Conservation (phyloP, 306 rosid species). For the Lathyrus oleraceus region DNA sequence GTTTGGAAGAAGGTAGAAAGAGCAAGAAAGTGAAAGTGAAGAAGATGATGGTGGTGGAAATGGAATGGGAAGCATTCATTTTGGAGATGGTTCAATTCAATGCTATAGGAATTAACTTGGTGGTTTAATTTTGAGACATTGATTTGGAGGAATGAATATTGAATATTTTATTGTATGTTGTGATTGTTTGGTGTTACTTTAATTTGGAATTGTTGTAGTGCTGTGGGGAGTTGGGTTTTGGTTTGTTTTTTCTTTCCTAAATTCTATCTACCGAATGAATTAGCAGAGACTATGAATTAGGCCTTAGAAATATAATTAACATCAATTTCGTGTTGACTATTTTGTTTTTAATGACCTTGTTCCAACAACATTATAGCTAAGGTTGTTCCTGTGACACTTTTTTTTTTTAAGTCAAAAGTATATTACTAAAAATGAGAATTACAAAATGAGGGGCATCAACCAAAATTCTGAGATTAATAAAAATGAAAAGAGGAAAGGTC, state of each 20-base stretch:
- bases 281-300: not conserved
- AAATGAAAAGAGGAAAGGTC: too few relatives aligned
- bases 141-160: conserved; percentile 3
- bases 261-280: conserved; percentile 43
- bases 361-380: too few relatives aligned
- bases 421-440: too few relatives aligned
- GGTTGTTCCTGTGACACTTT: too few relatives aligned
- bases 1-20: conserved; percentile 30
- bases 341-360: too few relatives aligned
- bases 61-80: conserved; percentile 21
- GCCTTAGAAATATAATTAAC: too few relatives aligned
- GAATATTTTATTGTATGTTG: not conserved
- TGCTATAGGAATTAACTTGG: conserved; percentile 1
- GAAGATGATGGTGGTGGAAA: conserved; percentile 26
- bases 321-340: too few relatives aligned
- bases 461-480: too few relatives aligned
- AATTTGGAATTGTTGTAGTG: conserved; percentile 21
- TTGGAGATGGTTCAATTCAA: conserved; percentile 23
- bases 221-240: conserved; percentile 32
- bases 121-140: conserved; percentile 1
- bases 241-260: conserved; percentile 51
- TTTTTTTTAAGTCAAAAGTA: too few relatives aligned
- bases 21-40: conserved; percentile 25
- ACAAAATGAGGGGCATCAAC: too few relatives aligned
- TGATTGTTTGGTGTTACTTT: not conserved